A percentile compares a stretch with the other conserved stretches of the same genome.
phyloP scores from a whole-genome alignment of 345 rosid species.

The Passiflora organensis region DNA sequence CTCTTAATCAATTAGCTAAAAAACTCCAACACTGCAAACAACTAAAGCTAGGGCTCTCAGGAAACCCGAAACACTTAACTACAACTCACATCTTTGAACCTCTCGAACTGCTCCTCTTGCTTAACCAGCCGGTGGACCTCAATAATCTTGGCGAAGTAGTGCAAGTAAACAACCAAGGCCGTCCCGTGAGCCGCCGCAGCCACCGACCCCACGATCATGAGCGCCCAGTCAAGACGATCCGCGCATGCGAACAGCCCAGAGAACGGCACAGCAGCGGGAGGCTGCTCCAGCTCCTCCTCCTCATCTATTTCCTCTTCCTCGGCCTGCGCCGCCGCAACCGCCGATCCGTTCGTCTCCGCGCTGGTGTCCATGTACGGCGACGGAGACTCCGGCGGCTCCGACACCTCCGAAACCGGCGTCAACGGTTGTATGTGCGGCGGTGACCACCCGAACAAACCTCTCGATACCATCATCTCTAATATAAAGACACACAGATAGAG shows the following conservation, averaged over 20 bases:
- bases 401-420: slow-evolving; percentile 97
- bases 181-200: slow-evolving; percentile 98
- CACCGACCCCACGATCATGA: slow-evolving; percentile 82
- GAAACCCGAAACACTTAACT: too few species aligned
- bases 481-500: too few species aligned
- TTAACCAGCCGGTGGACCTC: slow-evolving; percentile 44
- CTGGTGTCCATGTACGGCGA: slow-evolving; percentile 77
- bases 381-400: slow-evolving; percentile 99
- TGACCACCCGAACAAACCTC: slow-evolving; percentile 98
- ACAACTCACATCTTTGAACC: slow-evolving; percentile 60
- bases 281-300: slow-evolving; percentile 81
- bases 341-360: slow-evolving; percentile 60
- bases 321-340: slow-evolving; percentile 54
- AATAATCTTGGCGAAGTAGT: slow-evolving; percentile 82
- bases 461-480: slow-evolving; percentile 77
- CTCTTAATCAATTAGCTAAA: too few species aligned
- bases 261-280: slow-evolving; percentile 97
- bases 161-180: slow-evolving; percentile 91
- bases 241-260: slow-evolving; percentile 79
- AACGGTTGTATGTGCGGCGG: slow-evolving; percentile 97
- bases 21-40: too few species aligned
- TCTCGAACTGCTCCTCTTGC: slow-evolving; percentile 39
- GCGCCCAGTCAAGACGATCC: slow-evolving; percentile 81
- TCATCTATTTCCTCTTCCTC: slow-evolving; percentile 88
- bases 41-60: not conserved